phyloP scores from a whole-genome alignment of 768 basidiomycete species.

The Suillus subaureus region DNA sequence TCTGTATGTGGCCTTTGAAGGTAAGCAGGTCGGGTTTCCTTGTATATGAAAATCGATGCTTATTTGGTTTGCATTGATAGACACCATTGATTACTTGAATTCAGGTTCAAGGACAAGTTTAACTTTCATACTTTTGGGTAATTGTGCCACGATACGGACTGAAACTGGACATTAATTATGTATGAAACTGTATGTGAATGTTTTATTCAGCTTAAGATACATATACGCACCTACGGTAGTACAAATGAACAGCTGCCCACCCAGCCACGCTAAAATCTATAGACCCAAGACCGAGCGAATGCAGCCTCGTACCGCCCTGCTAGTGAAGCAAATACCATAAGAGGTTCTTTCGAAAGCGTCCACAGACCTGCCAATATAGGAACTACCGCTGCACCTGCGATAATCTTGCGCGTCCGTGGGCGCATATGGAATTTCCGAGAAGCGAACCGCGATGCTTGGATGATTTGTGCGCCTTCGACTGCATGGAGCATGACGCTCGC shows the following conservation, averaged over 20 bases:
- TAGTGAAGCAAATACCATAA: constrained; percentile 55
- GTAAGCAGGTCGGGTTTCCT: background rate
- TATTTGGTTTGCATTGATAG: background rate
- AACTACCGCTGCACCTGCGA: constrained; percentile 40
- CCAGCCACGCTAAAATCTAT: constrained; percentile 36
- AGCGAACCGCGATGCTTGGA: constrained; percentile 54
- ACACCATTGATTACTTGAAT: background rate
- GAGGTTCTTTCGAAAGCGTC: constrained; percentile 55
- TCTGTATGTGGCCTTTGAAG: constrained; percentile 48
- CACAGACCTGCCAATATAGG: constrained; percentile 62
- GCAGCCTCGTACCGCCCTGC: constrained; percentile 53
- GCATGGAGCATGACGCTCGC: constrained; percentile 58
- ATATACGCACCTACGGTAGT: background rate
- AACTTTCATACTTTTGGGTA: background rate
- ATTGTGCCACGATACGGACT: background rate
- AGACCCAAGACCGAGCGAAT: constrained; percentile 48
- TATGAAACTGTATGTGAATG: background rate
- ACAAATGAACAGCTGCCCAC: background rate
- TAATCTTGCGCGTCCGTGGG: constrained; percentile 28
- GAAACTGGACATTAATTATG: background rate
- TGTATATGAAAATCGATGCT: background rate
- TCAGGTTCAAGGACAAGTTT: background rate
- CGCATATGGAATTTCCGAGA: constrained; percentile 21
- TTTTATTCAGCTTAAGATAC: background rate
- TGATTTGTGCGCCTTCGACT: constrained; percentile 57